These are phyloP conservation scores for Aspergillus brunneoviolaceus DNA, from an alignment of 2,329 filamentous ascomycete species.

Conservation along the genomic window DNA sequence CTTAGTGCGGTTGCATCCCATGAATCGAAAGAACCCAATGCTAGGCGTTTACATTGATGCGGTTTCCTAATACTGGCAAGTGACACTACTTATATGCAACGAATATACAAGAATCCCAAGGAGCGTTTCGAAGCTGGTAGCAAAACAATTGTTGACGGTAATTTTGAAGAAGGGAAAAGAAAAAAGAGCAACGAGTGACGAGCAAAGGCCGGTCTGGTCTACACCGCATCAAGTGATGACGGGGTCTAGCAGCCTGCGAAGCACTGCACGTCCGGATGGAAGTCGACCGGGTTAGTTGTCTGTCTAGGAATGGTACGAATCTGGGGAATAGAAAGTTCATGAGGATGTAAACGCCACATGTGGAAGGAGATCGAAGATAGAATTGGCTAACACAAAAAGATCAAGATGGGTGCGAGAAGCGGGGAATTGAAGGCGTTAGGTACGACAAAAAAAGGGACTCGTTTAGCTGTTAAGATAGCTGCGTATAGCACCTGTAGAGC, in stretches of 20 bases:
- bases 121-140: background rate
- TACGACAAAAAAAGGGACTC: background rate
- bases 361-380: constrained; percentile 9
- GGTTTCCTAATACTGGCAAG: constrained; percentile 3
- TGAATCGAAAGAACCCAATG: background rate
- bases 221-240: background rate
- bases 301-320: constrained; percentile 6
- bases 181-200: constrained; percentile 1
- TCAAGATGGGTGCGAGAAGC: constrained; percentile 1
- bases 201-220: background rate
- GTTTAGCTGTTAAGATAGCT: constrained; percentile 51
- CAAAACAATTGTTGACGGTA: background rate
- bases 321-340: constrained; percentile 5
- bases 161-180: constrained; percentile 7
- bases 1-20: background rate
- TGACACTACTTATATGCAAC: constrained; percentile 7
- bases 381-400: constrained; percentile 11
- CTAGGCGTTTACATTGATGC: background rate
- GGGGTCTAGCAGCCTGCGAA: background rate
- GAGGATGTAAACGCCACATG: constrained; percentile 14
- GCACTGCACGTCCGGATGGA: background rate
- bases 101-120: constrained; percentile 19
- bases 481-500: constrained; percentile 45
- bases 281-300: background rate
- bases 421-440: constrained; percentile 1